Percentiles rank a stretch among this genome's conserved stretches.
Conservation (phyloP, 148 eudicot genomes). For the Camellia granthamiana region DNA sequence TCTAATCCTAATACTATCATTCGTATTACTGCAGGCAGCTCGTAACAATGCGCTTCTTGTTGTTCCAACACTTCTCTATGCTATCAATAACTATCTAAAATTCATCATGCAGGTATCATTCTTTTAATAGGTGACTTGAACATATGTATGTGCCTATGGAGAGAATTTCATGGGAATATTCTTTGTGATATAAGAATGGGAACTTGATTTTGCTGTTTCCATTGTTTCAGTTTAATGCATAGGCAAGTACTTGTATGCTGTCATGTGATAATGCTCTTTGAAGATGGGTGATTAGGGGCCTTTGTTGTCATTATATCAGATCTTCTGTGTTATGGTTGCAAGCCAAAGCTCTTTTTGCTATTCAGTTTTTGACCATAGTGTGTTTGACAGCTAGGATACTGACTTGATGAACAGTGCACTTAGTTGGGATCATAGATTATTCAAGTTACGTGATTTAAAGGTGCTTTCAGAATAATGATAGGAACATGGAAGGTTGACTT, state of each 20-base stretch:
- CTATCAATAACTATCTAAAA: constrained; percentile 85
- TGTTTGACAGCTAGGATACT: neutral
- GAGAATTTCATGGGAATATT: neutral
- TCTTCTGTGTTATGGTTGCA: neutral
- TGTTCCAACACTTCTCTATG: constrained; percentile 65
- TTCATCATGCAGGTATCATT: constrained; percentile 70
- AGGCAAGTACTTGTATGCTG: neutral
- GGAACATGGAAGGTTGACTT: neutral
- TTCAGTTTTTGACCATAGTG: neutral
- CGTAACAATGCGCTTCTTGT: constrained; percentile 82
- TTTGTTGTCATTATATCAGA: neutral
- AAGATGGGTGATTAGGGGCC: neutral
- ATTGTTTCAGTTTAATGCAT: neutral
- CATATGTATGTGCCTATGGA: neutral
- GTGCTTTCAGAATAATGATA: neutral
- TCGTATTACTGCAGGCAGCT: constrained; percentile 67
- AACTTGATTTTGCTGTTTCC: neutral
- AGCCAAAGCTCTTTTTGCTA: neutral
- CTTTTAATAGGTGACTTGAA: neutral
- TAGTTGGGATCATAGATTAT: neutral
- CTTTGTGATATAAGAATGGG: neutral
- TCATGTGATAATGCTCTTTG: neutral
- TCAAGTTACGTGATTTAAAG: neutral
- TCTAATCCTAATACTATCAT: neutral
- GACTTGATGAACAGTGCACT: neutral